Percentiles rank a stretch among this genome's conserved stretches.
These are phyloP conservation scores for Triticum turgidum DNA, from an alignment of 176 grass and related monocot species.

Conservation along the genomic window DNA sequence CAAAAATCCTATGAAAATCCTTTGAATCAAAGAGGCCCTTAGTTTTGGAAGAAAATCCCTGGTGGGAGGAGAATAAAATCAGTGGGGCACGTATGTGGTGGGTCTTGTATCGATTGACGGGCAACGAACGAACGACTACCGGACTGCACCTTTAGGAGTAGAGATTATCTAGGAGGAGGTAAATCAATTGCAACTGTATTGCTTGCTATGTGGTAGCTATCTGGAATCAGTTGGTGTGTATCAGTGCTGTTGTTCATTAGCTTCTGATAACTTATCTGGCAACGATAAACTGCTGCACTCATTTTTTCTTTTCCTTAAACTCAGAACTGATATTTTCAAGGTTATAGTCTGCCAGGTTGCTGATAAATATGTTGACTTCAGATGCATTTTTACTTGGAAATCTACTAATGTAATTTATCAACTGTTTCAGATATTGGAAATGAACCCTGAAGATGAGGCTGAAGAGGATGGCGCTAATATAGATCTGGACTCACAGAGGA, in stretches of 20 bases:
- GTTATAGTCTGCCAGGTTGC: not conserved
- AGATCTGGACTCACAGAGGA: conserved; percentile 86
- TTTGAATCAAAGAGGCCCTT: too few relatives aligned
- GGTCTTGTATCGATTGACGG: too few relatives aligned
- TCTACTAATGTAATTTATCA: conserved; percentile 6
- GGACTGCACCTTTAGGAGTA: too few relatives aligned
- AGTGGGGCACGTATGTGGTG: too few relatives aligned
- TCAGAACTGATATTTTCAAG: not conserved
- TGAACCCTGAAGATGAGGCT: conserved; percentile 96
- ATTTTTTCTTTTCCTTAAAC: not conserved
- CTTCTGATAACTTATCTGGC: not conserved
- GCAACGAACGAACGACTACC: too few relatives aligned
- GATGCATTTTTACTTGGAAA: not conserved
- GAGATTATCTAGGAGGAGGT: not conserved
- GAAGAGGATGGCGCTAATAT: conserved; percentile 92
- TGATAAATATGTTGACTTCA: not conserved
- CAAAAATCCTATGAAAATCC: too few relatives aligned
- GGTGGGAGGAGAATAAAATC: too few relatives aligned
- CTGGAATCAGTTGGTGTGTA: not conserved
- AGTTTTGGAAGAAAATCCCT: too few relatives aligned
- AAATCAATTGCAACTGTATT: not conserved
- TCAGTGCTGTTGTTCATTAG: not conserved
- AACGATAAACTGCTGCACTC: not conserved
- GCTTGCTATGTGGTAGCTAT: not conserved
- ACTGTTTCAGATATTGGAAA: conserved; percentile 73